Evolutionary conservation across 768 basidiomycete species (phyloP).

Genomic region (Lentinula sp.): DNA sequence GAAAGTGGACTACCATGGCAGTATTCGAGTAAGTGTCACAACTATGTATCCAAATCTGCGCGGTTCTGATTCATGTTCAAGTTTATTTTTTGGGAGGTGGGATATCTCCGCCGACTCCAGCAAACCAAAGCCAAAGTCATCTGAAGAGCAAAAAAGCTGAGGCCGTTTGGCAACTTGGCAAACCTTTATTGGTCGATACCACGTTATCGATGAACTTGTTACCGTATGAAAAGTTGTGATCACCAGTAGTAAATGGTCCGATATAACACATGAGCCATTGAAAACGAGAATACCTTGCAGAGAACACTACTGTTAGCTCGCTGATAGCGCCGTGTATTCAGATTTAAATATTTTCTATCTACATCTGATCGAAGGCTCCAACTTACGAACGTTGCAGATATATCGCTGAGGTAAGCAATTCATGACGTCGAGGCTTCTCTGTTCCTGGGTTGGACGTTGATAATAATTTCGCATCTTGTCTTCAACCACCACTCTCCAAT

Average conservation of each 20-base stretch:
- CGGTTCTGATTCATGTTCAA: not conserved
- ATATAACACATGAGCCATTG: too few species aligned
- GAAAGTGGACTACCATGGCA: conserved; percentile 96
- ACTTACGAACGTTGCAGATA: not conserved
- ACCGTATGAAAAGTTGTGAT: too few species aligned
- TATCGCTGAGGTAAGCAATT: not conserved
- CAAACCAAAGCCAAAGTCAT: too few species aligned
- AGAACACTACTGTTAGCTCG: too few species aligned
- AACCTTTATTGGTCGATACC: not conserved
- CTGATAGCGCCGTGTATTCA: too few species aligned
- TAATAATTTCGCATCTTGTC: not conserved
- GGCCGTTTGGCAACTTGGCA: too few species aligned
- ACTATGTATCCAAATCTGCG: not conserved
- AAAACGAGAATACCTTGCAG: too few species aligned
- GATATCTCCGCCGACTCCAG: not conserved
- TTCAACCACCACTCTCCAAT: conserved; percentile 24
- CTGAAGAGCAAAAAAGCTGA: not conserved
- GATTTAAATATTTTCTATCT: too few species aligned
- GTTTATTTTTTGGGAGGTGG: conserved; percentile 44
- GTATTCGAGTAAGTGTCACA: conserved; percentile 67
- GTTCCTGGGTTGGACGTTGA: too few species aligned
- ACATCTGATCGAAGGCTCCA: too few species aligned
- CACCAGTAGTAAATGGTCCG: too few species aligned
- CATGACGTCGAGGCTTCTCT: conserved; percentile 1
- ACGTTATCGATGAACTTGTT: not conserved